Evolutionary conservation across 805 yeast genomes (phyloP).

Genomic region (Saccharomycopsis capsularis): DNA sequence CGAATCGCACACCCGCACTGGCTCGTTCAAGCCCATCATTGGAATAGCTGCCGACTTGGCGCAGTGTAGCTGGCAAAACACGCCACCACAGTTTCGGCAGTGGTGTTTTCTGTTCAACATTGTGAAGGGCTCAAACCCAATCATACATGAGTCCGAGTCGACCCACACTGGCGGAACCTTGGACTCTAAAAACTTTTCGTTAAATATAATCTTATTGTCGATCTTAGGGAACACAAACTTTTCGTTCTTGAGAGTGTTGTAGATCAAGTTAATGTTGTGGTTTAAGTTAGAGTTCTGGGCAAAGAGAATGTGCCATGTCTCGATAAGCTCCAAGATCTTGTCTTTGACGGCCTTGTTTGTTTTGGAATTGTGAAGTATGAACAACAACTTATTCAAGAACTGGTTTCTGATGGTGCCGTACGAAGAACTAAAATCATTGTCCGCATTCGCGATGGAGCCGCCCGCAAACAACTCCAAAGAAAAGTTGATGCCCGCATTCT

Average conservation of each 20-base stretch:
- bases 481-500: conserved; percentile 88
- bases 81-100: conserved; percentile 96
- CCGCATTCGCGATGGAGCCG: conserved; percentile 32
- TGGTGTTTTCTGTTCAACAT: conserved; percentile 89
- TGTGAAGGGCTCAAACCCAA: conserved; percentile 74
- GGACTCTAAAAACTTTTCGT: conserved; percentile 62
- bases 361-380: conserved; percentile 29
- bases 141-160: conserved; percentile 93
- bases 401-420: conserved; percentile 13
- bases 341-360: conserved; percentile 49
- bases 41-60: conserved; percentile 64
- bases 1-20: conserved; percentile 90
- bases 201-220: conserved; percentile 32
- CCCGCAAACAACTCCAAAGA: conserved; percentile 70
- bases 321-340: conserved; percentile 55
- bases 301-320: conserved; percentile 73
- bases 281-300: conserved; percentile 56
- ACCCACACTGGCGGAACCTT: conserved; percentile 97
- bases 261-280: conserved; percentile 52
- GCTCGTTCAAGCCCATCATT: conserved; percentile 75
- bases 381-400: conserved; percentile 24
- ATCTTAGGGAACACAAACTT: conserved; percentile 61
- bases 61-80: conserved; percentile 83
- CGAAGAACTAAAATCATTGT: conserved; percentile 12
- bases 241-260: conserved; percentile 51